Evolutionary conservation across 345 rosid species (phyloP), one percentile per base, ranked within the genome.

Genomic region (Acer saccharum): DNA sequence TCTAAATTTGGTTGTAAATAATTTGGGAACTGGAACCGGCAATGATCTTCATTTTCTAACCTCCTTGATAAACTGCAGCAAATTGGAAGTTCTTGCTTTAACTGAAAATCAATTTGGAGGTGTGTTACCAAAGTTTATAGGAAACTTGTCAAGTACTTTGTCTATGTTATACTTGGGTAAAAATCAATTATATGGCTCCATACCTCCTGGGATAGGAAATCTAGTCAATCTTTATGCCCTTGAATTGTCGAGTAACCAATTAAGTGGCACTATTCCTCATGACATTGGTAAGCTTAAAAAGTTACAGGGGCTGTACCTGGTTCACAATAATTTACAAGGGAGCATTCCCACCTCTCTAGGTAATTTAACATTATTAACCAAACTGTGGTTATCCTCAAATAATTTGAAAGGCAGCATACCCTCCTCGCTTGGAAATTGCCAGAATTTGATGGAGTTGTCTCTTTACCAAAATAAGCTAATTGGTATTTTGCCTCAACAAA

Each of bases 111-210:
- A 71, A 57, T 81, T 84, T 32, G 62, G 75, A 21, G 83, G 84
- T 2, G 4, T 0, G 18, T 20, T 78, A 3, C 77, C 83, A 0
- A 12, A 23, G 0, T 9, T 32, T 6, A 6, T 81, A 4, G 60
- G 44, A 58, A 81, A 81, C 68, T 41, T 81, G 13, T 79, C 81
- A 1, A 32, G 14, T 3, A 41, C 13, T 27, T 13, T 71, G 1
- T 9, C 1, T 0, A 0, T 0, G 1, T 1, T 81, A 1, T 0
- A 0, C 0, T 0, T 71, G 0, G 68, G 44, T 0, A 0, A 1
- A 2, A 79, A 81, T 66, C 12, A 50, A 11, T 44, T 81, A 23
- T 20, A 18, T 0, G 76, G 81, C 16, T 2, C 1, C 58, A 75
- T 76, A 4, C 78, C 84, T 4, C 7, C 12, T 0, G 69, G 50